These are phyloP conservation scores for Sporobolomyces pararoseus DNA, from an alignment of 768 basidiomycete species.

Conservation along the genomic window DNA sequence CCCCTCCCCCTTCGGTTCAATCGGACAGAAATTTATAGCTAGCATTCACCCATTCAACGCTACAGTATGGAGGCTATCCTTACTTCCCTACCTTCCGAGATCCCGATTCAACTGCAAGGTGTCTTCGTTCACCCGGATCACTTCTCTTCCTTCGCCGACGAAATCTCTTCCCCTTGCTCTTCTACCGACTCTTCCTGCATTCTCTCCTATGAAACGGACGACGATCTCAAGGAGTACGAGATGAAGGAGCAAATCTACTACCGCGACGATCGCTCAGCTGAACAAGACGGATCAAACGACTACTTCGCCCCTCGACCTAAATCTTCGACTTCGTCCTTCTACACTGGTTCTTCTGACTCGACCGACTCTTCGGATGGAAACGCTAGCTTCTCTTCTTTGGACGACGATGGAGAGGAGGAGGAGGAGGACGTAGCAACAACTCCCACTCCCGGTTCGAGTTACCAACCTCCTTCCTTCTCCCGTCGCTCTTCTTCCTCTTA, in stretches of 20 bases:
- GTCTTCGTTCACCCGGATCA: constrained; percentile 37
- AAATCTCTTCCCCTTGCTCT: constrained; percentile 9
- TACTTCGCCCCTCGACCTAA: constrained; percentile 29
- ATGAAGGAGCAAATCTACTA: constrained; percentile 10
- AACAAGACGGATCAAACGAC: constrained; percentile 12
- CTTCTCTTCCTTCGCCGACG: constrained; percentile 28
- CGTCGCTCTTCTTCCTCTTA: constrained; percentile 14
- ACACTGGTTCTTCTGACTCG: constrained; percentile 11
- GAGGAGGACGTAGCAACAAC: constrained; percentile 13
- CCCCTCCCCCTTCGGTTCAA: too few species aligned
- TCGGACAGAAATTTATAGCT: too few species aligned
- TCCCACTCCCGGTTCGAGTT: constrained; percentile 18
- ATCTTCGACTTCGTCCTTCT: constrained; percentile 25
- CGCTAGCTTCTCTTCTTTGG: constrained; percentile 12
- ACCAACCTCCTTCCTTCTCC: constrained; percentile 17
- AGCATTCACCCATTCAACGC: not conserved
- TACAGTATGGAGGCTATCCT: not conserved
- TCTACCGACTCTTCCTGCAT: constrained; percentile 21
- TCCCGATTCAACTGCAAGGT: not conserved
- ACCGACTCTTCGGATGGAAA: constrained; percentile 1
- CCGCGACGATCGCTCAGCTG: constrained; percentile 6
- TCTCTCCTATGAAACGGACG: constrained; percentile 18
- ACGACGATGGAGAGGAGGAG: not conserved
- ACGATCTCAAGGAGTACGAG: not conserved
- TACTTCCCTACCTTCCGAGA: not conserved